phyloP scores from a whole-genome alignment of 1,284 basidiomycete genomes.

The Malassezia globosa region DNA sequence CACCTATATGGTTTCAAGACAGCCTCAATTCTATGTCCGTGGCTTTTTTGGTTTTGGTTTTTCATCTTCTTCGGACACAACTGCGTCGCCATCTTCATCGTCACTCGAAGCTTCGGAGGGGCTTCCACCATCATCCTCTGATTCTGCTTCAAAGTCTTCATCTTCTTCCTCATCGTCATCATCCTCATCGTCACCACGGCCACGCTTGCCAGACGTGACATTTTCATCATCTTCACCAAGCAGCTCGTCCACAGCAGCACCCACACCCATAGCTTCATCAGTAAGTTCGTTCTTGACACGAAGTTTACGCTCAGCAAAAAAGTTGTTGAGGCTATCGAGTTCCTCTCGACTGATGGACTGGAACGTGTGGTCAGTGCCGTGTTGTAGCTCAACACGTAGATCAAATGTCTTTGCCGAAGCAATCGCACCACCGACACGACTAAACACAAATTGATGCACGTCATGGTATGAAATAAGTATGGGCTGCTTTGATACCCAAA shows the following conservation, averaged over 20 bases:
- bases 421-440: conserved; percentile 78
- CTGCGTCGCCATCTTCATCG: conserved; percentile 49
- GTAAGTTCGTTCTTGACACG: conserved; percentile 94
- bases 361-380: conserved; percentile 58
- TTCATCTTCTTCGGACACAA: conserved; percentile 16
- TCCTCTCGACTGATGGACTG: conserved; percentile 92
- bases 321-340: conserved; percentile 71
- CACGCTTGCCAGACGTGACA: conserved; percentile 23
- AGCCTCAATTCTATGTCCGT: conserved; percentile 3
- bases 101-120: conserved; percentile 49
- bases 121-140: conserved; percentile 31
- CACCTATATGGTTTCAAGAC: not conserved
- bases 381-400: conserved; percentile 74
- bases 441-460: conserved; percentile 83
- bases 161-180: conserved; percentile 50
- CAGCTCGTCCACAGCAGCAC: conserved; percentile 57
- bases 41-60: conserved; percentile 16
- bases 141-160: conserved; percentile 73
- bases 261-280: conserved; percentile 53
- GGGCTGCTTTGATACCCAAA: conserved; percentile 96
- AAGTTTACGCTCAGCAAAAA: conserved; percentile 79
- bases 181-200: conserved; percentile 53
- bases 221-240: conserved; percentile 60
- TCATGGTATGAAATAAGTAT: conserved; percentile 81
- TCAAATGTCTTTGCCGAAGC: conserved; percentile 88